phyloP scores from a whole-genome alignment of 2,329 filamentous ascomycete species.

The Ophiostoma perfectum region DNA sequence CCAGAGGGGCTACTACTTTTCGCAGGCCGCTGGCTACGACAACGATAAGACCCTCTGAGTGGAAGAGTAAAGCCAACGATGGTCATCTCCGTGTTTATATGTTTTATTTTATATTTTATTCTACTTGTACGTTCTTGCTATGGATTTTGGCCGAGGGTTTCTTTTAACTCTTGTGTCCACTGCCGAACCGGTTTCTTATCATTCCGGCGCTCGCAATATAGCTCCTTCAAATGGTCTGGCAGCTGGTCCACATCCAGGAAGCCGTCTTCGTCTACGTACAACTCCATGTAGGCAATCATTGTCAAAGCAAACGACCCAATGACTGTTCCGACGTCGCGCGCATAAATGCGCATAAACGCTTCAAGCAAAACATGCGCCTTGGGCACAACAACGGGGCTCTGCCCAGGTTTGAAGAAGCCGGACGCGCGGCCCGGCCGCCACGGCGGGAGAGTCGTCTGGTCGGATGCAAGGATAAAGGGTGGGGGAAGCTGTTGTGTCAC shows the following conservation, averaged over 20 bases:
- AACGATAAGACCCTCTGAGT: conserved; percentile 27
- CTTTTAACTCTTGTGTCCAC: conserved; percentile 10
- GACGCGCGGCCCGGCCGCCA: conserved; percentile 19
- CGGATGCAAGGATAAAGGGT: conserved; percentile 28
- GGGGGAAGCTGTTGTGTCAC: conserved; percentile 20
- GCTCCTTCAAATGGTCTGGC: conserved; percentile 18
- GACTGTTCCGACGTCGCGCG: conserved; percentile 26
- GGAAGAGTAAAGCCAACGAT: not conserved
- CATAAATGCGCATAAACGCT: conserved; percentile 29
- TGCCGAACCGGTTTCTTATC: not conserved
- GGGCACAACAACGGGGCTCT: conserved; percentile 25
- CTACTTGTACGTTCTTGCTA: not conserved
- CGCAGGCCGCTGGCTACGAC: conserved; percentile 36
- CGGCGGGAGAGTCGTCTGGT: conserved; percentile 26
- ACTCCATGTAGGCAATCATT: conserved; percentile 30
- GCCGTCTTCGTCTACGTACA: conserved; percentile 30
- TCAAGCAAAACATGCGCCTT: conserved; percentile 29
- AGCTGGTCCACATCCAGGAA: conserved; percentile 27
- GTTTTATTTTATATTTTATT: not conserved
- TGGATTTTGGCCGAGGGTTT: not conserved
- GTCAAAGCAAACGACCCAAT: conserved; percentile 26
- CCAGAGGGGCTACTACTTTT: conserved; percentile 32
- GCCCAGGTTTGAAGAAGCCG: too few species aligned
- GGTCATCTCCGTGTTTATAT: not conserved
- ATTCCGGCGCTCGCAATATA: conserved; percentile 8